Conservation (phyloP, 495 filamentous ascomycete species). For the Penicillium chermesinum region DNA sequence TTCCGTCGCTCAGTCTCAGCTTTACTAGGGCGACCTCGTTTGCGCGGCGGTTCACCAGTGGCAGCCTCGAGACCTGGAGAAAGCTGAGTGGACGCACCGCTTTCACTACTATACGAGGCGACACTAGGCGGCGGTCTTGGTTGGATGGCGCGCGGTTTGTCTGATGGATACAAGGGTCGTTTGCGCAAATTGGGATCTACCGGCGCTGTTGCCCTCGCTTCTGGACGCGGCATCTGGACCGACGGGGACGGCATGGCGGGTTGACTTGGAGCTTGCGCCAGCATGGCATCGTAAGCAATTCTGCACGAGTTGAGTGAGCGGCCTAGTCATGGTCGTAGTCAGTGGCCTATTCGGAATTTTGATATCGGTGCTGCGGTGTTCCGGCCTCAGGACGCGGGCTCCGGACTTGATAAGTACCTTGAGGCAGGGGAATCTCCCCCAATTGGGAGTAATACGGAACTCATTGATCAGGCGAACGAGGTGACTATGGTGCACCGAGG, state of each 20-base stretch:
- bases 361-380: no score
- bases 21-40: constrained; percentile 58
- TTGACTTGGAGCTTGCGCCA: constrained; percentile 11
- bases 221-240: constrained; percentile 15
- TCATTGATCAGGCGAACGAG: constrained; percentile 48
- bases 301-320: constrained; percentile 44
- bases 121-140: constrained; percentile 35
- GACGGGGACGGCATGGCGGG: neutral
- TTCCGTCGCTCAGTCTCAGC: constrained; percentile 49
- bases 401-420: constrained; percentile 30
- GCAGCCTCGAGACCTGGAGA: constrained; percentile 30
- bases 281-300: constrained; percentile 36
- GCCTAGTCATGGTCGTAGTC: constrained; percentile 15
- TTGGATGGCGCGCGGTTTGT: constrained; percentile 41
- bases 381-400: neutral
- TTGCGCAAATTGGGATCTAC: constrained; percentile 30
- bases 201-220: constrained; percentile 19
- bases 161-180: constrained; percentile 29
- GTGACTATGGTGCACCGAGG: constrained; percentile 43
- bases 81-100: constrained; percentile 33
- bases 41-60: constrained; percentile 43
- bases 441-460: constrained; percentile 45
- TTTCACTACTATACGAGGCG: constrained; percentile 37
- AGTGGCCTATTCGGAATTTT: neutral
- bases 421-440: constrained; percentile 56